phyloP scores from a whole-genome alignment of 192 early-diverging fungal genomes.

The Backusella parvicylindrica region DNA sequence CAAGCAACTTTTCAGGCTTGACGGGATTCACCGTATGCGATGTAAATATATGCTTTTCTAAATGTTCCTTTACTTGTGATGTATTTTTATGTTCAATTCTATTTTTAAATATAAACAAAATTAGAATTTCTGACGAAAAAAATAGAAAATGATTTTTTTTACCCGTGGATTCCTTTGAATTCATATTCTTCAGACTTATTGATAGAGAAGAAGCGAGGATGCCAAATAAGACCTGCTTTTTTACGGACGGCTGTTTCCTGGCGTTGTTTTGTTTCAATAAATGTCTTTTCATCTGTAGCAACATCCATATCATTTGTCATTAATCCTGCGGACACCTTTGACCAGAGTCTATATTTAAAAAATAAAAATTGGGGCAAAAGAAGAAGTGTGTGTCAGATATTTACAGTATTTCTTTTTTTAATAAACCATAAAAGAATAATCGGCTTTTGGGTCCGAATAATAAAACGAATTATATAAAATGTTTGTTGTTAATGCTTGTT shows the following conservation, averaged over 20 bases:
- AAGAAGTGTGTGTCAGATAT: neutral
- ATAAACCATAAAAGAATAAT: neutral
- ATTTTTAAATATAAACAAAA: neutral
- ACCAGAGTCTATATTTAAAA: slow-evolving; percentile 55
- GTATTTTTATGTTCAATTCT: neutral
- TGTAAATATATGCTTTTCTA: neutral
- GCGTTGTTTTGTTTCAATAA: slow-evolving; percentile 75
- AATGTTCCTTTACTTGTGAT: neutral
- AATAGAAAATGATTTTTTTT: neutral
- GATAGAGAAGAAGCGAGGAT: slow-evolving; percentile 61
- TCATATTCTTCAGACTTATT: slow-evolving; percentile 33
- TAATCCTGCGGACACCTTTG: slow-evolving; percentile 67
- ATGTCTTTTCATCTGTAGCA: slow-evolving; percentile 66
- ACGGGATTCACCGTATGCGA: neutral
- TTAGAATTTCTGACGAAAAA: neutral
- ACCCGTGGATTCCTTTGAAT: slow-evolving; percentile 36
- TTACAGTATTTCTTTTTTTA: neutral
- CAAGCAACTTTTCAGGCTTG: neutral
- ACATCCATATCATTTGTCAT: slow-evolving; percentile 57
- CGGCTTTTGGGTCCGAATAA: neutral
- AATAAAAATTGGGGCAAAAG: neutral
- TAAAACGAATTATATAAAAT: neutral
- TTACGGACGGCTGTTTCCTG: slow-evolving; percentile 51
- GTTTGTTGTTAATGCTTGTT: neutral
- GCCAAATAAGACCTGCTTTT: slow-evolving; percentile 47